A percentile compares a stretch with the other conserved stretches of the same genome.
phyloP scores from a whole-genome alignment of 192 early-diverging fungal genomes.

The Dispira parvispora region DNA sequence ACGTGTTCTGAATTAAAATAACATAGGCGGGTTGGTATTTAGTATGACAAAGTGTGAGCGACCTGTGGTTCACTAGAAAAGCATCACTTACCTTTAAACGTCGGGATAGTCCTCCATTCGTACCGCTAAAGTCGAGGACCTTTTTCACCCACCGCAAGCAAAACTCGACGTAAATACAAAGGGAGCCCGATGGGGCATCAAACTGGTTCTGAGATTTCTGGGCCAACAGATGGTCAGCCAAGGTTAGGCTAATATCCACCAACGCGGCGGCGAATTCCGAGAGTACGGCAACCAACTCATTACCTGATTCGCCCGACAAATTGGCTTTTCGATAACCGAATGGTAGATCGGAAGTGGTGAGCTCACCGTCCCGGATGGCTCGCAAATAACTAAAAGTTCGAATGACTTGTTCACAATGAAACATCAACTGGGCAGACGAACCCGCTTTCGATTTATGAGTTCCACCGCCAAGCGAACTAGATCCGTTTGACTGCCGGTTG shows the following conservation, averaged over 20 bases:
- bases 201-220: background rate
- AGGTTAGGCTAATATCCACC: background rate
- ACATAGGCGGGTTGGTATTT: too few relatives aligned
- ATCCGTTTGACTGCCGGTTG: background rate
- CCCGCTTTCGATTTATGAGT: background rate
- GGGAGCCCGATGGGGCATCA: background rate
- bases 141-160: conserved; percentile 8
- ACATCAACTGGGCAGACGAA: background rate
- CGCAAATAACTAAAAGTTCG: background rate
- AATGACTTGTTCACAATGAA: background rate
- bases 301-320: too few relatives aligned
- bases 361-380: background rate
- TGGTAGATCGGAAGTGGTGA: too few relatives aligned
- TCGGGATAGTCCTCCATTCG: background rate
- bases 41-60: background rate
- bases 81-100: background rate
- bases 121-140: conserved; percentile 1
- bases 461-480: background rate
- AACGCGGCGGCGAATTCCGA: background rate
- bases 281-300: background rate
- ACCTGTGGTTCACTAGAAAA: background rate
- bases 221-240: background rate
- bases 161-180: conserved; percentile 10
- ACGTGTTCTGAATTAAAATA: background rate
- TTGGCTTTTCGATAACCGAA: too few relatives aligned